Conservation (phyloP, 805 yeast species). For the Candida palmyrensis region DNA sequence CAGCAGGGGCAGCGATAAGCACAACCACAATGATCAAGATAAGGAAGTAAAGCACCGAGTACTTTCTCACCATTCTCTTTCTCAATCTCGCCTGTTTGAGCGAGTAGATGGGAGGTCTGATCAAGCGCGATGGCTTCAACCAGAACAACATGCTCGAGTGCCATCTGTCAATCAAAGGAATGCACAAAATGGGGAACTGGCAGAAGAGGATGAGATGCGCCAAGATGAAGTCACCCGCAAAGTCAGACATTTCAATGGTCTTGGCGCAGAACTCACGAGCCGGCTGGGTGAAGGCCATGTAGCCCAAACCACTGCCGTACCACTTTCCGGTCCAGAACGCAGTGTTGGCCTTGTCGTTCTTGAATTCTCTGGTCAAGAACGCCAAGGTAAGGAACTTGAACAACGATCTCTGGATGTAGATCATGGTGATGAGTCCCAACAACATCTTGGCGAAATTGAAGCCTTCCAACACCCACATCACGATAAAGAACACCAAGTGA, state of each 20-base stretch:
- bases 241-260: slow-evolving; percentile 88
- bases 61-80: slow-evolving; percentile 95
- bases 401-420: slow-evolving; percentile 81
- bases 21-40: slow-evolving; percentile 67
- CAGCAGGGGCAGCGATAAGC: slow-evolving; percentile 88
- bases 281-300: slow-evolving; percentile 94
- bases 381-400: slow-evolving; percentile 78
- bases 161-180: slow-evolving; percentile 94
- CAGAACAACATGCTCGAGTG: slow-evolving; percentile 98
- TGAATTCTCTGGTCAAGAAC: slow-evolving; percentile 89
- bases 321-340: slow-evolving; percentile 99
- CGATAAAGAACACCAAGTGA: slow-evolving; percentile 83
- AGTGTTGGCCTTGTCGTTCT: slow-evolving; percentile 90
- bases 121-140: slow-evolving; percentile 95
- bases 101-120: slow-evolving; percentile 96
- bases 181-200: slow-evolving; percentile 79
- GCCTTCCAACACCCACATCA: slow-evolving; percentile 96
- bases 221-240: slow-evolving; percentile 92
- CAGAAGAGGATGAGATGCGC: slow-evolving; percentile 86
- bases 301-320: slow-evolving; percentile 92
- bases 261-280: slow-evolving; percentile 92
- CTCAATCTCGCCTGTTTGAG: slow-evolving; percentile 94
- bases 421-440: slow-evolving; percentile 77
- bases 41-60: slow-evolving; percentile 73
- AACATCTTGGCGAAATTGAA: slow-evolving; percentile 85